These are phyloP conservation scores for Polychytrium aggregatum DNA, from an alignment of 192 early-diverging fungal genomes.

Conservation along the genomic window DNA sequence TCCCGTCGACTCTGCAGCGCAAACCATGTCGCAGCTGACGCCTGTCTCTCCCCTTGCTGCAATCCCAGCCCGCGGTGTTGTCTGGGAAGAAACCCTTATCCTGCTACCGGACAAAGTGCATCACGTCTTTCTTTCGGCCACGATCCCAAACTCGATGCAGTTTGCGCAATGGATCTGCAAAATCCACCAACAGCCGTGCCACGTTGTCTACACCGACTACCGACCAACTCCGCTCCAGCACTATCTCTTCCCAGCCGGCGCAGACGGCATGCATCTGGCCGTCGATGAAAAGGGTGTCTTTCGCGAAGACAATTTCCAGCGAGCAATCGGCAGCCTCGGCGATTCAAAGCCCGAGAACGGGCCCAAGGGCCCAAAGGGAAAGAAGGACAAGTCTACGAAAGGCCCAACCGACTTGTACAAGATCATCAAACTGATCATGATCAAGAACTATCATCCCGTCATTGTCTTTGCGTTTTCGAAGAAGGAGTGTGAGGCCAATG, in stretches of 20 bases:
- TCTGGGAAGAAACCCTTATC: conserved; percentile 98
- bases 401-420: conserved; percentile 78
- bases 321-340: conserved; percentile 63
- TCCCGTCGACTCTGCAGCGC: no score
- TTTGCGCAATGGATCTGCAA: conserved; percentile 98
- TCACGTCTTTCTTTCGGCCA: conserved; percentile 93
- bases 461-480: conserved; percentile 96
- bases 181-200: conserved; percentile 92
- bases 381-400: conserved; percentile 26
- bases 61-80: conserved; percentile 88
- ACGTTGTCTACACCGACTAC: conserved; percentile 96
- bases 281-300: conserved; percentile 94
- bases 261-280: conserved; percentile 87
- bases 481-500: conserved; percentile 84
- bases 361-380: conserved; percentile 22
- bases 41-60: no score
- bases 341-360: conserved; percentile 42
- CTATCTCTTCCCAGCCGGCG: conserved; percentile 84
- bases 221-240: conserved; percentile 95
- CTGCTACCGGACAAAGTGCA: conserved; percentile 85
- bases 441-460: conserved; percentile 93
- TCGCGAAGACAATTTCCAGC: conserved; percentile 92
- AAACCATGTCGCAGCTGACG: no score
- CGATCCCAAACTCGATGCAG: conserved; percentile 97
- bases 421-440: conserved; percentile 91